These are phyloP conservation scores for Rhodomyrtus tomentosa DNA, from an alignment of 345 rosid genomes.

Conservation along the genomic window DNA sequence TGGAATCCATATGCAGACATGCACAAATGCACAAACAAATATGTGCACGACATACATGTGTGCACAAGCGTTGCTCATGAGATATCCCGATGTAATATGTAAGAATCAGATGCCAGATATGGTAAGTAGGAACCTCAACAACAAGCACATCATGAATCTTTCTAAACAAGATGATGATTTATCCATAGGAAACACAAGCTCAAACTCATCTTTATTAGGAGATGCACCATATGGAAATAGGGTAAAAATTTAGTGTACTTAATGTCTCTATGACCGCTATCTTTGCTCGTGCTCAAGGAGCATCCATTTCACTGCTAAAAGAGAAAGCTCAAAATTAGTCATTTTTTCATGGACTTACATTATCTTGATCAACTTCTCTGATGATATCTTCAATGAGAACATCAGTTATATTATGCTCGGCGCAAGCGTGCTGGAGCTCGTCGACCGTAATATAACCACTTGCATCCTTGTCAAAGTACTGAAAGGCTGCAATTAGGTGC, in stretches of 20 bases:
- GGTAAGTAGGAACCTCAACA: background rate
- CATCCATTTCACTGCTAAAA: background rate
- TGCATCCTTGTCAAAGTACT: slow-evolving; percentile 89
- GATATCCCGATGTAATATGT: background rate
- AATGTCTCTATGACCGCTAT: background rate
- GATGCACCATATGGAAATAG: background rate
- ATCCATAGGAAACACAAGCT: background rate
- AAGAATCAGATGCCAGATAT: background rate
- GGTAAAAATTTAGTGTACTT: background rate
- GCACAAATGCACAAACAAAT: background rate
- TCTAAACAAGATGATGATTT: background rate
- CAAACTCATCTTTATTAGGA: background rate
- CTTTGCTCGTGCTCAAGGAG: background rate
- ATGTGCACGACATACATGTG: background rate
- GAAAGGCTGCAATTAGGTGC: slow-evolving; percentile 94
- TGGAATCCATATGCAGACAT: background rate
- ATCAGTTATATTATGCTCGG: slow-evolving; percentile 85
- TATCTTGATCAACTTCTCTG: slow-evolving; percentile 92
- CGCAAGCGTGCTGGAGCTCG: slow-evolving; percentile 93
- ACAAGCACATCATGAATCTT: background rate
- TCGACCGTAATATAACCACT: slow-evolving; percentile 94
- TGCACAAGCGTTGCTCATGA: background rate
- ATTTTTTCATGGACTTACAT: slow-evolving; percentile 35
- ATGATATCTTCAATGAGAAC: slow-evolving; percentile 82
- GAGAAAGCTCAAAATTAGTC: background rate